These are phyloP conservation scores for Blumeria graminis DNA, from an alignment of 2,329 filamentous ascomycete genomes.

Conservation along the genomic window DNA sequence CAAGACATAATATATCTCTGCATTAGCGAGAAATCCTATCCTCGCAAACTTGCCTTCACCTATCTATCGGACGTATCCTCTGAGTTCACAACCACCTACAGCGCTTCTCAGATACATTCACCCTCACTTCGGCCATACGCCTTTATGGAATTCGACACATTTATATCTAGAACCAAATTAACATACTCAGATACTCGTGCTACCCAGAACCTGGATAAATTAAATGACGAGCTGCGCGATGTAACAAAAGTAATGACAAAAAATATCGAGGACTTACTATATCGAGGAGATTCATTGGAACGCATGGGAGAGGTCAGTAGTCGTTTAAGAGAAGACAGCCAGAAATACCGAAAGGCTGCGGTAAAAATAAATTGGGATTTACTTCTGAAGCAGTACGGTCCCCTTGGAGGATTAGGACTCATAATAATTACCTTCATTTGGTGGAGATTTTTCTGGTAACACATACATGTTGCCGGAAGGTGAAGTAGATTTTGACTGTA, in stretches of 20 bases:
- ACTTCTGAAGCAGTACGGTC: conserved; percentile 87
- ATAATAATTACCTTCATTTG: conserved; percentile 48
- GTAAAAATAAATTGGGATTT: conserved; percentile 97
- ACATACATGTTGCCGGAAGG: background rate
- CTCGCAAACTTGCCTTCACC: conserved; percentile 92
- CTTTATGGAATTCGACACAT: conserved; percentile 95
- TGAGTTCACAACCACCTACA: conserved; percentile 80
- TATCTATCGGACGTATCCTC: conserved; percentile 80
- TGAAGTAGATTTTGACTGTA: too few species aligned
- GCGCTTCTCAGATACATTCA: conserved; percentile 44
- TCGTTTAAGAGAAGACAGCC: conserved; percentile 70
- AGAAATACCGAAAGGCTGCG: conserved; percentile 79
- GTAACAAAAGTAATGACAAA: conserved; percentile 99
- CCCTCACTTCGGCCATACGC: conserved; percentile 70
- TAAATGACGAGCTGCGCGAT: conserved; percentile 92
- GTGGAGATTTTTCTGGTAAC: conserved; percentile 63
- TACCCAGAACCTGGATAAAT: conserved; percentile 73
- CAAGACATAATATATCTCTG: conserved; percentile 72
- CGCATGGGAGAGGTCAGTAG: conserved; percentile 90
- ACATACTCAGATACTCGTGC: conserved; percentile 86
- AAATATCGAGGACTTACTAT: conserved; percentile 95
- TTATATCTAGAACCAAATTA: conserved; percentile 78
- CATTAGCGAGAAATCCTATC: conserved; percentile 83
- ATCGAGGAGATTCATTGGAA: conserved; percentile 81
- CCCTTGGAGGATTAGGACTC: conserved; percentile 51